Conservation (phyloP, 1,284 basidiomycete genomes). For the Tilletia caries region DNA sequence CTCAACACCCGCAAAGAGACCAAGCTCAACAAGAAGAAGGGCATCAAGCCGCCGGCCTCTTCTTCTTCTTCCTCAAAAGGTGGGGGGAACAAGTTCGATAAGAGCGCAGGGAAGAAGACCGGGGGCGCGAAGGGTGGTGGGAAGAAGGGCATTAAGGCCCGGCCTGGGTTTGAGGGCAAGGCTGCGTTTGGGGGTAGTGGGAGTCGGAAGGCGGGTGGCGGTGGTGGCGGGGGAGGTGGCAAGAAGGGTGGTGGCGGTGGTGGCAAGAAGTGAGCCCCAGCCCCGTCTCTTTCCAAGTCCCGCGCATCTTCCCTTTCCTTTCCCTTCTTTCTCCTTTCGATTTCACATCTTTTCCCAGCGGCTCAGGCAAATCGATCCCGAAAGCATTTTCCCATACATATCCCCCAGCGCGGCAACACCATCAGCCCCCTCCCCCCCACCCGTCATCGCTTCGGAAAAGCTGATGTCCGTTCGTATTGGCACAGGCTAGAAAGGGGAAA, state of each 20-base stretch:
- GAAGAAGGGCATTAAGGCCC: slow-evolving; percentile 28
- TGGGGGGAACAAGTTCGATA: slow-evolving; percentile 10
- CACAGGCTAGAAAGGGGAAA: too few relatives aligned
- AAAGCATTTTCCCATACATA: too few relatives aligned
- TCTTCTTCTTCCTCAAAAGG: slow-evolving; percentile 21
- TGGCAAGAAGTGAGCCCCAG: too few relatives aligned
- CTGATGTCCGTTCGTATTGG: too few relatives aligned
- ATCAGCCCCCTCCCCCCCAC: too few relatives aligned
- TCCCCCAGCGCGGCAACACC: too few relatives aligned
- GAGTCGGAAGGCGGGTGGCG: not conserved
- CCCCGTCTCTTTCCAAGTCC: too few relatives aligned
- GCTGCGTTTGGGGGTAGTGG: slow-evolving; percentile 18
- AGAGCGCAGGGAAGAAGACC: slow-evolving; percentile 22
- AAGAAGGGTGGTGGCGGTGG: not conserved
- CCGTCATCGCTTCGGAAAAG: too few relatives aligned
- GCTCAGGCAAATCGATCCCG: too few relatives aligned
- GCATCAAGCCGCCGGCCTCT: slow-evolving; percentile 23
- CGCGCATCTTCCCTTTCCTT: too few relatives aligned
- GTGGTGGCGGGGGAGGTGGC: not conserved
- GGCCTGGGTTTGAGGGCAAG: slow-evolving; percentile 45
- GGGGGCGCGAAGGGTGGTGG: slow-evolving; percentile 25
- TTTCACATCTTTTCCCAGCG: too few relatives aligned
- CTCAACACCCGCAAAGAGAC: slow-evolving; percentile 37
- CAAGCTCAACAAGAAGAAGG: slow-evolving; percentile 29
- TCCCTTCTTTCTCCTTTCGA: too few relatives aligned